Conservation (phyloP, 2,329 filamentous ascomycete genomes). For the Alternaria solani region DNA sequence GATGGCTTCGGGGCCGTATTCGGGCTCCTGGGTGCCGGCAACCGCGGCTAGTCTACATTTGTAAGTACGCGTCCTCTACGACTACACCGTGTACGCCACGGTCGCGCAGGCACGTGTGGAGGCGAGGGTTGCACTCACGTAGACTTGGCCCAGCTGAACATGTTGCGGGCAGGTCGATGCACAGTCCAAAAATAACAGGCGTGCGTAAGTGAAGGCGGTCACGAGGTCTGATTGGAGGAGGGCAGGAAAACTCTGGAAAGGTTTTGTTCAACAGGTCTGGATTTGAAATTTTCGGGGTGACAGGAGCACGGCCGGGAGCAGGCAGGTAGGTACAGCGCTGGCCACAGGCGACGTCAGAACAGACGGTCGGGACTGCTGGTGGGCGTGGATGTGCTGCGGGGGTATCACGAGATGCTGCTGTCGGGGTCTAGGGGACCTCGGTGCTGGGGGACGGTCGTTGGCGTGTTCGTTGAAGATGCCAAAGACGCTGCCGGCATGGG, state of each 20-base stretch:
- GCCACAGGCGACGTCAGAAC: slow-evolving; percentile 5
- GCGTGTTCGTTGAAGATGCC: slow-evolving; percentile 2
- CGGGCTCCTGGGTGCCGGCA: slow-evolving; percentile 93
- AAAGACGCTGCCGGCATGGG: slow-evolving; percentile 1
- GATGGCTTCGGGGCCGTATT: slow-evolving; percentile 90
- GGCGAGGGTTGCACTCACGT: slow-evolving; percentile 66
- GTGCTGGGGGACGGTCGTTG: not conserved
- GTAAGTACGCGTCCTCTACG: slow-evolving; percentile 24
- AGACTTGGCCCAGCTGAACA: slow-evolving; percentile 96
- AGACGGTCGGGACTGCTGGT: slow-evolving; percentile 22
- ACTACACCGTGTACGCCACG: slow-evolving; percentile 9
- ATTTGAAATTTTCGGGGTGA: slow-evolving; percentile 35
- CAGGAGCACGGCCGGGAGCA: slow-evolving; percentile 33
- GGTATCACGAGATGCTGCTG: slow-evolving; percentile 8
- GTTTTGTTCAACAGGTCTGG: slow-evolving; percentile 33
- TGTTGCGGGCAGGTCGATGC: slow-evolving; percentile 52
- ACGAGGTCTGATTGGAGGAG: slow-evolving; percentile 31
- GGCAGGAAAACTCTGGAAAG: slow-evolving; percentile 40
- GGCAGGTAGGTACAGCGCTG: slow-evolving; percentile 28
- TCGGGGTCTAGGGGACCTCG: not conserved
- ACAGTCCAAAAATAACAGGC: slow-evolving; percentile 39
- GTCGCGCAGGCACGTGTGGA: slow-evolving; percentile 27
- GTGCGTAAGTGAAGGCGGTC: slow-evolving; percentile 36
- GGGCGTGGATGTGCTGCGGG: slow-evolving; percentile 7
- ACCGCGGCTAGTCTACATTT: slow-evolving; percentile 70